Base-by-base conservation (phyloP, 345 rosid species). In the Dimocarpus longan region DNA sequence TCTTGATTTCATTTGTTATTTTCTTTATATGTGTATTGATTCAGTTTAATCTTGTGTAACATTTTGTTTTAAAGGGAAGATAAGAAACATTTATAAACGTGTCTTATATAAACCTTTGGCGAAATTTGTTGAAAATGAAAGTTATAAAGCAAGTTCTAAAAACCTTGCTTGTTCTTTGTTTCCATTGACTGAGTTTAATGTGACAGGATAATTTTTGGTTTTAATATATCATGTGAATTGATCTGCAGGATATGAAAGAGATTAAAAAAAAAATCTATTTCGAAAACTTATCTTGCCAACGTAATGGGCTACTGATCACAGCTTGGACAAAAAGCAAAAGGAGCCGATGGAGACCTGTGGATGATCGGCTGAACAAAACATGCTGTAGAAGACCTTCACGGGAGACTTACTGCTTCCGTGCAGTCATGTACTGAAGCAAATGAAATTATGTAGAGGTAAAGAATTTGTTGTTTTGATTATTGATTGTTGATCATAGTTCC, bases 401-500 rank as follows among this genome's bases (percentile, higher is more conserved):
- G 89, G 83, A 91, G 97, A 79, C 89, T 95, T 22, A 75, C 79
- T 81, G 89, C 94, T 86, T 92, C 94, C 66, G 76, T 82, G 84
- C 99, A 91, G 81, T 93, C 99, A n/a, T 90, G 91, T 80, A 75
- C 86, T 40, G 98, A 95, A 88, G 96, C 97, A 81, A 94, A 90
- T 89, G 97, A 90, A 81, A 85, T 91, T 74, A 82, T 91, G 81
- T 88, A 85, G 83, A 91, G 97, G 99, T 92, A 82, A 81, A 77
- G 65, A 24, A 28, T 66, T 21, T 64, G 46, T 46, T 26, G 8
- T 67, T 22, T 24, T 12, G 19, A 50, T 19, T 75, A 50, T 37
- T 75, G 37, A 40, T 50, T 52, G 32, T 19, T 21, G 5, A 22
- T 37, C 39, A 37, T 67, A 10, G 40, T 62, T 22, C 24, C 19